These are phyloP conservation scores for Flueggea neowawraea DNA, from an alignment of 441 rosid species.

Conservation along the genomic window DNA sequence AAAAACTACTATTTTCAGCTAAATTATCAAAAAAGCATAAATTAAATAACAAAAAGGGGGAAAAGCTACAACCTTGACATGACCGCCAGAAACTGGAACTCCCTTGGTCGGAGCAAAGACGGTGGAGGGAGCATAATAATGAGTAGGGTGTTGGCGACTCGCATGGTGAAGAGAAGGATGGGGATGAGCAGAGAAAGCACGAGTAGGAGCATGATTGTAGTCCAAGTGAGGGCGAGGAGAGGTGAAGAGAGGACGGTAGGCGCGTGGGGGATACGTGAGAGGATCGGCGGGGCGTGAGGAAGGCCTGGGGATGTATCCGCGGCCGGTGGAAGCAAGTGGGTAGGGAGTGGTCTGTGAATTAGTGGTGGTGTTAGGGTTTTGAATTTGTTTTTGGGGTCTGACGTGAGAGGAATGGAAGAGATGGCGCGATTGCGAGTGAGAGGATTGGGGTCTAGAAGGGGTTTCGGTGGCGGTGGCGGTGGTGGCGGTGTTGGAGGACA, in stretches of 20 bases:
- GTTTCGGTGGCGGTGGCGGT: no score
- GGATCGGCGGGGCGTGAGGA: constrained; percentile 22
- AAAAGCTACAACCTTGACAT: constrained; percentile 31
- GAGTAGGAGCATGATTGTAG: constrained; percentile 2
- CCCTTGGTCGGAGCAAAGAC: constrained; percentile 31
- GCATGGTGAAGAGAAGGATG: constrained; percentile 13
- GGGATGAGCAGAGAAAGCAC: constrained; percentile 13
- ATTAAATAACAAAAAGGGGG: background rate
- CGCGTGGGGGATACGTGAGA: constrained; percentile 33
- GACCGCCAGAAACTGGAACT: constrained; percentile 38
- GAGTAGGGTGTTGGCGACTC: constrained; percentile 7
- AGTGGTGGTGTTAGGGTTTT: no score
- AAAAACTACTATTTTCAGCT: background rate
- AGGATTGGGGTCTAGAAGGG: no score
- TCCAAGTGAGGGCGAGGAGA: constrained; percentile 27
- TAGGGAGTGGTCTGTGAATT: constrained; percentile 6
- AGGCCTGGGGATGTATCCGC: constrained; percentile 51
- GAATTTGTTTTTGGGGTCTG: no score
- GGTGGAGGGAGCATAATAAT: constrained; percentile 2
- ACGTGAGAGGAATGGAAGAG: no score
- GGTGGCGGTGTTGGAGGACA: no score
- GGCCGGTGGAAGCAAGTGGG: constrained; percentile 64
- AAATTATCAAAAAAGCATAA: background rate
- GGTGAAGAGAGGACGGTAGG: constrained; percentile 12
- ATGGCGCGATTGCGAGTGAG: no score